phyloP scores from a whole-genome alignment of 352 stramenopile species.

The Pythium chondricola region DNA sequence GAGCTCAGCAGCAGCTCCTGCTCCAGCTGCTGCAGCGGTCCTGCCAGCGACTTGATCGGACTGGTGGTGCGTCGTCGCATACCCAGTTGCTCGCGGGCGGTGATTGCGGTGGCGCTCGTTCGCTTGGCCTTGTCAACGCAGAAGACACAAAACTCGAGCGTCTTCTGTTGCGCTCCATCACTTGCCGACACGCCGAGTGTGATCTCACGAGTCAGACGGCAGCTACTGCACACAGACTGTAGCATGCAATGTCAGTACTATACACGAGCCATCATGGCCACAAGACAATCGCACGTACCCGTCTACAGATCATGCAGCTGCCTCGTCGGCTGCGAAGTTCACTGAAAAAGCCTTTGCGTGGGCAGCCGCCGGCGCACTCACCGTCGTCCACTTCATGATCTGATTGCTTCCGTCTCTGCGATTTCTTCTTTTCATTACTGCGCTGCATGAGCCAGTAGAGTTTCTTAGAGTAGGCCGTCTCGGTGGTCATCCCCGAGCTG shows the following conservation, averaged over 20 bases:
- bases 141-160: not conserved
- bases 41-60: not conserved
- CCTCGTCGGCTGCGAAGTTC: not conserved
- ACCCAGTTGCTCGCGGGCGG: not conserved
- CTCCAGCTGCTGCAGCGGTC: not conserved
- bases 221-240: not conserved
- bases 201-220: not conserved
- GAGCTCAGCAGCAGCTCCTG: not conserved
- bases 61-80: not conserved
- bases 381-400: not conserved
- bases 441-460: not conserved
- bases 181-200: not conserved
- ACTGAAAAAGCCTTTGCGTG: not conserved
- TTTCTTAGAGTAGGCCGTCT: not conserved
- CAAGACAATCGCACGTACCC: not conserved
- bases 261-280: not conserved
- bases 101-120: not conserved
- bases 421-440: not conserved
- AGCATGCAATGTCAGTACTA: not conserved
- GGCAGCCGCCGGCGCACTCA: not conserved
- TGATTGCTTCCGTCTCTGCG: not conserved
- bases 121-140: not conserved
- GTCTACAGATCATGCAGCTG: not conserved
- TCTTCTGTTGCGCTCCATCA: not conserved
- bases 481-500: not conserved